Base-by-base conservation (phyloP, 2,329 filamentous ascomycete genomes). In the Phoma sp. region DNA sequence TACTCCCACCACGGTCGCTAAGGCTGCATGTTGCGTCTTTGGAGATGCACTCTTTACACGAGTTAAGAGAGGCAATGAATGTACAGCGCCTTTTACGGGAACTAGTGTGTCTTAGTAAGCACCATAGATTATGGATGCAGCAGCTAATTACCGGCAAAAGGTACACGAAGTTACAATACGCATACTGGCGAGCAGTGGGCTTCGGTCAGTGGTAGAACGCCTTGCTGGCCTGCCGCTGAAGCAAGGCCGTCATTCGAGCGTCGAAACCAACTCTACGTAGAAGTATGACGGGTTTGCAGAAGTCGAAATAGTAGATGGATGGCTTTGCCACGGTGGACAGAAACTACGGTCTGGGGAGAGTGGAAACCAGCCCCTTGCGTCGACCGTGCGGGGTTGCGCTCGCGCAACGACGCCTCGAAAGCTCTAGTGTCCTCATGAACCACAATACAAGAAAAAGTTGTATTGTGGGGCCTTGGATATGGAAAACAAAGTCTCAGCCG, bases 71-170 rank as follows among this genome's bases (percentile, higher is more conserved):
- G 6, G 41, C 9, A 22, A 52, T 36, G 17, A 36, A 52, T 17
- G 49, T 52, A 24, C 49, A 52, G 33, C 49, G 49, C 32, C 49
- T 39, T 46, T 52, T 52, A 22, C 49, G 49, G 36, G 49, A 52
- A n/a, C 49, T 52, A 46, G 21, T 17, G 27, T 9, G n/a, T 46
- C 31, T 46, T 46, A 46, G 43, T 37, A 41, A 36, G 41, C 36
- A 25, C 3, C 8, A 17, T 10, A 29, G 6, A 33, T 19, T 13
- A 29, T 41, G n/a, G 31, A 24, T 22, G 29, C 7, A 6, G 22
- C 31, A 36, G 17, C 22, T 45, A 4, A 8, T 41, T 52, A 52
- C 50, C 50, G 50, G 36, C 50, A 52, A 19, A 52, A 52, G 19
- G 43, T 46, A 35, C 50, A 52, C 12, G 50, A 52, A 15, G 43